Evolutionary conservation across 2,329 filamentous ascomycete genomes (phyloP).

Genomic region (Diplodia corticola): DNA sequence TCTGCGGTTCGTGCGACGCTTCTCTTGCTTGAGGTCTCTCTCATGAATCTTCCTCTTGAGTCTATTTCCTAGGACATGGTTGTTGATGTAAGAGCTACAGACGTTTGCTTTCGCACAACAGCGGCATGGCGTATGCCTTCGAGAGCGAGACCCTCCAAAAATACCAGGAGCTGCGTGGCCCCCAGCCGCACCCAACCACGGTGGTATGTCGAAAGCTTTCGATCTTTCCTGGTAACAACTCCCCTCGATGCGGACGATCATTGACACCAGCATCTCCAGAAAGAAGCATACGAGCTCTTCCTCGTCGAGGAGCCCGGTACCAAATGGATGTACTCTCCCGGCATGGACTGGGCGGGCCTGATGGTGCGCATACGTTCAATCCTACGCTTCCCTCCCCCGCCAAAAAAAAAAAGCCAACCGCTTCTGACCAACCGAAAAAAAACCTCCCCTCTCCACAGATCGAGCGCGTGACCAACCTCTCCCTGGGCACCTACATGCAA

Average conservation of each 20-base stretch:
- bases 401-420: no score
- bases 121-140: conserved; percentile 30
- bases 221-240: neutral
- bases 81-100: neutral
- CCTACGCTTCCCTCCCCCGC: neutral
- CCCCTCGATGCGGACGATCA: no score
- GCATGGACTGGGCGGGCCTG: conserved; percentile 30
- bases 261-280: neutral
- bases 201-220: neutral
- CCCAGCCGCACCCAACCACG: neutral
- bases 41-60: no score
- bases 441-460: conserved; percentile 25
- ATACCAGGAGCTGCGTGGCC: conserved; percentile 8
- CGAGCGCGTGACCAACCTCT: conserved; percentile 27
- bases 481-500: conserved; percentile 31
- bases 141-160: conserved; percentile 25
- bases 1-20: neutral
- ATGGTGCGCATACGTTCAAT: neutral
- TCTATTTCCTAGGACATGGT: no score
- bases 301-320: conserved; percentile 33
- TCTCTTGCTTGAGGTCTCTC: neutral
- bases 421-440: neutral
- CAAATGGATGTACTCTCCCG: conserved; percentile 28
- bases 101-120: conserved; percentile 31
- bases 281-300: conserved; percentile 26